Evolutionary conservation across 2,329 filamentous ascomycete species (phyloP), one percentile per base, ranked within the genome.

Genomic region (Exophiala mesophila): DNA sequence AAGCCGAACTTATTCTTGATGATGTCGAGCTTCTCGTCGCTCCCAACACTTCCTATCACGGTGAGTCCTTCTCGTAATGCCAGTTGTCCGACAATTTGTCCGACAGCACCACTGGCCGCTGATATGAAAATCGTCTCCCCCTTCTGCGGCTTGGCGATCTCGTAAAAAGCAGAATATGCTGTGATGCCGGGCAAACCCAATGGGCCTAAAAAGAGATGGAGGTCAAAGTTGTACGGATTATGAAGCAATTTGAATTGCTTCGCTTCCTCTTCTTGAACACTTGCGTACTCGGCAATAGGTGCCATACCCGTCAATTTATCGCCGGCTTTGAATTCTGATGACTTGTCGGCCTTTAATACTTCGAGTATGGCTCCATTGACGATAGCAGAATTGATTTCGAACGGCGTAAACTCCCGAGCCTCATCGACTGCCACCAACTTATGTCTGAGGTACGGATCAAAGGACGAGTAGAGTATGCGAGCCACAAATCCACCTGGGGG

Each of bases 371-470:
- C 72, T 53, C 65, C 63, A 65, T 81, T 88, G 53, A 65, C 67
- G 50, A 94, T 75, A 49, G 85, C 77, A 55, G 77, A 65, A 60
- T 73, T 71, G 35, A 85, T 63, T n/a, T 71, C 59, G 58, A 80
- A 88, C 3, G 82, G 64, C 2, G 80, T 69, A n/a, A 70, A 62
- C 69, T 88, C 92, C 7, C 83, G 87, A 66, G 83, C 78, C 59
- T 67, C 57, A 24, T 70, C 62, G 5, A 83, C 59, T 34, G 72
- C 65, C 35, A 86, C 81, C 85, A 94, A 89, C 54, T 78, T 77
- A 47, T 83, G 84, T 44, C 88, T 83, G 71, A 85, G 79, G 70
- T 94, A 94, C 2, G 88, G 88, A 64, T 94, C 88, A 67, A 83
- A 83, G 29, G 85, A 89, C 52, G 80, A 72, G 63, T 84, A 87